Evolutionary conservation across 177 flowering plant genomes (phyloP), one percentile per base, ranked within the genome.

Genomic region (Vitis hybrid): DNA sequence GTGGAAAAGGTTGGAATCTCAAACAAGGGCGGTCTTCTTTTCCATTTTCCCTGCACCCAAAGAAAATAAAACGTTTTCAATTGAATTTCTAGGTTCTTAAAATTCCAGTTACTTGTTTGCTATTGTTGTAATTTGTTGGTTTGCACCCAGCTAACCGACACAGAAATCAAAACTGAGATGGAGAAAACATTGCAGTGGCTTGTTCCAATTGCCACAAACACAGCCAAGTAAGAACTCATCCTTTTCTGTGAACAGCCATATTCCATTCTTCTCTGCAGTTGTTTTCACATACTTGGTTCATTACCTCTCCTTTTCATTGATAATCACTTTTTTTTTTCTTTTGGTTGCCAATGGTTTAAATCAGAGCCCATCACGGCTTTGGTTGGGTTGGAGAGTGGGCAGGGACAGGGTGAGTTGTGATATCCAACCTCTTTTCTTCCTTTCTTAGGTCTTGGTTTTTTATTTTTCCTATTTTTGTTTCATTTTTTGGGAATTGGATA

Each of bases 121-220:
- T 7, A 39, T 39, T 39, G 8, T 39, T 39, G 0, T 39, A 39
- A 39, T 5, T 39, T 39, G 7, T 39, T 39, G 45, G 45, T 39
- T 26, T 39, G 45, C 8, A 39, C 45, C 45, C 45, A 39, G 45
- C 45, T 39, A 39, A 39, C 45, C 1, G 0, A 0, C 45, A 39
- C 45, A 39, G 45, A 39, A 39, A 39, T 94, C 53, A 94, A 93
- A 85, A 86, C 86, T 18, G 95, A 94, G 79, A 89, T 92, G 94
- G 97, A 92, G 65, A 92, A 87, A 76, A 86, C 85, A 15, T 86
- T 94, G n/a, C 83, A 82, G 55, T 94, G 98, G 97, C 88, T 94
- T 14, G 91, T 87, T 73, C 97, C 95, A 10, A 33, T 94, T 45
- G 98, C 98, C 60, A 65, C 91, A 60, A 89, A 86, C 67, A 94